Percentiles rank a stretch among this genome's conserved stretches.
These are phyloP conservation scores for Inosperma sp. DNA, from an alignment of 768 basidiomycete genomes.

Conservation along the genomic window DNA sequence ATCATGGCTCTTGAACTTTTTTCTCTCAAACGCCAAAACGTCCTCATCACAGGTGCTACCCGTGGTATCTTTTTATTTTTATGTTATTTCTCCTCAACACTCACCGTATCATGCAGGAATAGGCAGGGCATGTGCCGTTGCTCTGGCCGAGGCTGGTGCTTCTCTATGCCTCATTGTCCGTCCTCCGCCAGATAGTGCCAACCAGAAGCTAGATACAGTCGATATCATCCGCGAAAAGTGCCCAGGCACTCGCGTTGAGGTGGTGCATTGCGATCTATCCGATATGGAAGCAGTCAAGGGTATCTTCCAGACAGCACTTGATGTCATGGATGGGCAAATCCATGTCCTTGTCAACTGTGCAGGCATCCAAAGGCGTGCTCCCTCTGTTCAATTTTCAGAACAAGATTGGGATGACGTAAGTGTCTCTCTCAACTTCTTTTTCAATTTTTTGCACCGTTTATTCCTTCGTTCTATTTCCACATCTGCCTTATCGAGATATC, in stretches of 20 bases:
- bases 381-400: constrained; percentile 61
- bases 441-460: constrained; percentile 5
- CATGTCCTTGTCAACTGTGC: constrained; percentile 71
- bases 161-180: constrained; percentile 44
- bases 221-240: constrained; percentile 27
- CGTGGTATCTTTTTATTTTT: constrained; percentile 45
- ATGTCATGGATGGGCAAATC: constrained; percentile 37
- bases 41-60: constrained; percentile 76
- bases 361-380: constrained; percentile 54
- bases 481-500: background rate
- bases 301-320: constrained; percentile 40
- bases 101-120: constrained; percentile 33
- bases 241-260: constrained; percentile 27
- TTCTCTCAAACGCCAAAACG: constrained; percentile 60
- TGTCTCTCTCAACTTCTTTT: constrained; percentile 11
- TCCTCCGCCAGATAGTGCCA: constrained; percentile 11
- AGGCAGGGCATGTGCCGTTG: constrained; percentile 47
- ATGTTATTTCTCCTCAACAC: background rate
- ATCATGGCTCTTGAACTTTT: constrained; percentile 54
- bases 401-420: constrained; percentile 64
- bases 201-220: constrained; percentile 28
- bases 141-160: constrained; percentile 47
- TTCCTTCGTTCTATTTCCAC: background rate
- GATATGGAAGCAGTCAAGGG: constrained; percentile 38
- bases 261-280: constrained; percentile 40